phyloP scores from a whole-genome alignment of 108 stramenopile species.

The Epithemia pelagica region DNA sequence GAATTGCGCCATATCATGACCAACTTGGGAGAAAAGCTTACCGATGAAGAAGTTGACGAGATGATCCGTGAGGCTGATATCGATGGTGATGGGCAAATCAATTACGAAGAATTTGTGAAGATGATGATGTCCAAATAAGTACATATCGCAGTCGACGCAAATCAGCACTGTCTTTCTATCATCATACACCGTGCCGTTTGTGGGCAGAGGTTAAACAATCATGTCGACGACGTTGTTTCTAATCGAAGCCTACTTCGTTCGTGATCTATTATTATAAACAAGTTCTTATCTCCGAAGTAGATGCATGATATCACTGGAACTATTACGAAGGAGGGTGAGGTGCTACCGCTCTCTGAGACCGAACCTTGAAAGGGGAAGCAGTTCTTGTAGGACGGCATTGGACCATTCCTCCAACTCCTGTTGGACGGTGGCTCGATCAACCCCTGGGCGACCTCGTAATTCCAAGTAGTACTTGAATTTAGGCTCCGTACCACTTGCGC shows the following conservation, averaged over 20 bases:
- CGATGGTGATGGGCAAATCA: conserved; percentile 99
- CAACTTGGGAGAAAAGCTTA: conserved; percentile 99
- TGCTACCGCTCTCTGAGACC: no score
- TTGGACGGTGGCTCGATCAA: conserved; percentile 51
- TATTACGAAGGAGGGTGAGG: no score
- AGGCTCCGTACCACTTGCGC: conserved; percentile 96
- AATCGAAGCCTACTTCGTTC: no score
- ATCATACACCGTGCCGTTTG: neutral
- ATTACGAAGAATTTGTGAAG: conserved; percentile 99
- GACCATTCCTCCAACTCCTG: conserved; percentile 57
- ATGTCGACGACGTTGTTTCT: no score
- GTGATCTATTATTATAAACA: no score
- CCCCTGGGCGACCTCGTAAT: conserved; percentile 76
- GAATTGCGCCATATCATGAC: conserved; percentile 99
- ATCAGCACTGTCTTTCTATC: no score
- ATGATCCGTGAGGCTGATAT: conserved; percentile 99
- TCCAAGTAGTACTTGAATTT: conserved; percentile 99
- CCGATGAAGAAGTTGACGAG: conserved; percentile 99
- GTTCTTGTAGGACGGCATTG: conserved; percentile 55
- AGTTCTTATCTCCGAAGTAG: no score
- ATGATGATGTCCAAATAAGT: conserved; percentile 99
- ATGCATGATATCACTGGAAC: no score
- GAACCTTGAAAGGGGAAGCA: conserved; percentile 26
- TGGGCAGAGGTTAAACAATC: no score
- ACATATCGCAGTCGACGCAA: no score